phyloP scores from a whole-genome alignment of 1,139 yeast genomes.

The Maudiozyma humilis region DNA sequence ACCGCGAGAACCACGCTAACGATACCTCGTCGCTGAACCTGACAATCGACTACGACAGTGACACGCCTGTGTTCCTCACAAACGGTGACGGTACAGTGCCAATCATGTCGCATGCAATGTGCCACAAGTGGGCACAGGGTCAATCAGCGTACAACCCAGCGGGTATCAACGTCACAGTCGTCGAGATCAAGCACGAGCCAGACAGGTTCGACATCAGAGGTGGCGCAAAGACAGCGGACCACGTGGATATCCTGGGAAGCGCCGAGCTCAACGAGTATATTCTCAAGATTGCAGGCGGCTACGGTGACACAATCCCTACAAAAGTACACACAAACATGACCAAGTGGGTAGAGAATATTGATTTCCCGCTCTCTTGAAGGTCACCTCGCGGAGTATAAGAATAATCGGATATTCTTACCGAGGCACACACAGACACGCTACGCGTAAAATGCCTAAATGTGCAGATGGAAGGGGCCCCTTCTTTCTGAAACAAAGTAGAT shows the following conservation, averaged over 20 bases:
- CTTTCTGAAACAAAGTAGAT: not conserved
- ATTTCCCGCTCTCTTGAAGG: slow-evolving; percentile 30
- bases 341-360: slow-evolving; percentile 37
- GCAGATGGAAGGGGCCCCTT: not conserved
- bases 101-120: slow-evolving; percentile 66
- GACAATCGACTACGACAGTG: slow-evolving; percentile 53
- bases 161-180: slow-evolving; percentile 59
- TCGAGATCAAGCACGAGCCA: slow-evolving; percentile 90
- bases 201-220: slow-evolving; percentile 91
- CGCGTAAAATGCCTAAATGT: too few species aligned
- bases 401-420: too few species aligned
- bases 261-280: slow-evolving; percentile 84
- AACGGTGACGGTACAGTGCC: slow-evolving; percentile 98
- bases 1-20: slow-evolving; percentile 51
- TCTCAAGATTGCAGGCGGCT: slow-evolving; percentile 73
- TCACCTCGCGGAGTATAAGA: too few species aligned
- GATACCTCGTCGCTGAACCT: slow-evolving; percentile 45
- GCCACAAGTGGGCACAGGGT: slow-evolving; percentile 78
- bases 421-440: too few species aligned
- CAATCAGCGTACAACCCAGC: slow-evolving; percentile 77
- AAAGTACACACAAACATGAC: slow-evolving; percentile 51
- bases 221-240: slow-evolving; percentile 96
- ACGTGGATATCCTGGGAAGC: slow-evolving; percentile 90
- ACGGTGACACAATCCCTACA: slow-evolving; percentile 57
- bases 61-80: slow-evolving; percentile 62